Evolutionary conservation across 2,329 filamentous ascomycete species (phyloP), one percentile per base, ranked within the genome.

Genomic region (Hawksworthiomyces lignivorus): DNA sequence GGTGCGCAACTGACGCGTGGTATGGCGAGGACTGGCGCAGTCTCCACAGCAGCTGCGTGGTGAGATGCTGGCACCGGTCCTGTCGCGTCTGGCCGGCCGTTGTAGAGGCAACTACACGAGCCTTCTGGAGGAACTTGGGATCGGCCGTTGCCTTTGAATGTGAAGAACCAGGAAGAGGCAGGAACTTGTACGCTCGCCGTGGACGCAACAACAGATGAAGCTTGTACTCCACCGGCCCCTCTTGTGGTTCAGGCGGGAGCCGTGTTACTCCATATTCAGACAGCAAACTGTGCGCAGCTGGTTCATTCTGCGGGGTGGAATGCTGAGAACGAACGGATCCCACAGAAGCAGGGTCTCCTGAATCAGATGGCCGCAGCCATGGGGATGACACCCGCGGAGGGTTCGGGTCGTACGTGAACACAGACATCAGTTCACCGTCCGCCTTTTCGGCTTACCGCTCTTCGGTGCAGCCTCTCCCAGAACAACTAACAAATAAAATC

Each of bases 141-240:
- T 56, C 53, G 15, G 54, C 51, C 10, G 52, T 42, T 8, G 52
- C 52, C 24, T 53, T 57, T 12, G 56, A 51, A 44, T 55, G 56
- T 22, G 55, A 58, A 15, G 59, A 60, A 15, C 58, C 59, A 2
- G 54, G 48, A 20, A 58, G 51, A 50, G 79, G 89, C 58, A 82
- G 82, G 24, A 72, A 75, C 27, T 71, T 73, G 60, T 89, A 94
- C 7, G 75, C 77, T 47, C 87, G 76, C 44, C 90, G 75, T 14
- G 84, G 81, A 27, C 88, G 80, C 39, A 96, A 67, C 7, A 97
- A 72, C 6, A 98, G 69, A 63, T 97, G 92, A 32, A 98, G 67
- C 62, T 98, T 98, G 65, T 98, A 98, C 63, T 98, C 92, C 1
- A 87, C 94, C 15, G 92, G 88, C 0, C 92, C 92, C 49, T 94